Evolutionary conservation across 495 filamentous ascomycete species (phyloP), one percentile per base, ranked within the genome.

Genomic region (Ramalina intermedia): DNA sequence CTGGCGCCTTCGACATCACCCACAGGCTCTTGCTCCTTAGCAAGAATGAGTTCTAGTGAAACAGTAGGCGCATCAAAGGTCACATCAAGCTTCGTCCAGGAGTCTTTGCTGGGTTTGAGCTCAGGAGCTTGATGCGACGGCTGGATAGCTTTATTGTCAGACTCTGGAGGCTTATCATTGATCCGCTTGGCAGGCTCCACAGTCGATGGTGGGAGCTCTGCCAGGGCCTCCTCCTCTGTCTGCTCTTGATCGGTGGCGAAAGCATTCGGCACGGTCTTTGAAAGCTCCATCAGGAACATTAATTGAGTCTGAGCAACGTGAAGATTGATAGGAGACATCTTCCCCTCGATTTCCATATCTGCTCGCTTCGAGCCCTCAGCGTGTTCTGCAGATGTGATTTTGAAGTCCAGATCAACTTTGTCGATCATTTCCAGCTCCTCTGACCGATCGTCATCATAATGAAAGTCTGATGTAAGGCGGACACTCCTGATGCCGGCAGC

Each of bases 351-450:
- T 66, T 96, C 91, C 53, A 89, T 76, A 56, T 96, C 91, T 7
- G 91, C 91, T 47, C 91, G 78, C 53, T 90, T 78, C 46, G 75
- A 70, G 41, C 82, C 81, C 36, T 74, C 63, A 49, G 79, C 78
- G 59, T 96, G 91, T 56, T 96, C 91, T 6, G 85, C 73, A 58
- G 93, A 88, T 21, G 82, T 94, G 49, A 96, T 78, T 43, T 82
- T 83, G 65, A 96, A 96, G 33, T 83, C 85, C 35, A 98, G 69
- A 59, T 96, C 90, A 14, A 96, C 86, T 54, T 96, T 89, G 58
- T 96, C 87, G 50, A 98, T 89, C 67, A 98, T 82, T 62, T 98
- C 86, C 20, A 96, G 71, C 57, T 94, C 88, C 63, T 98, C 90
- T 0, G 75, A 74, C 46, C 76, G 63, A 40, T 77, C 78, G 27